These are phyloP conservation scores for Brassica juncea DNA, from an alignment of 345 rosid species.

Conservation along the genomic window DNA sequence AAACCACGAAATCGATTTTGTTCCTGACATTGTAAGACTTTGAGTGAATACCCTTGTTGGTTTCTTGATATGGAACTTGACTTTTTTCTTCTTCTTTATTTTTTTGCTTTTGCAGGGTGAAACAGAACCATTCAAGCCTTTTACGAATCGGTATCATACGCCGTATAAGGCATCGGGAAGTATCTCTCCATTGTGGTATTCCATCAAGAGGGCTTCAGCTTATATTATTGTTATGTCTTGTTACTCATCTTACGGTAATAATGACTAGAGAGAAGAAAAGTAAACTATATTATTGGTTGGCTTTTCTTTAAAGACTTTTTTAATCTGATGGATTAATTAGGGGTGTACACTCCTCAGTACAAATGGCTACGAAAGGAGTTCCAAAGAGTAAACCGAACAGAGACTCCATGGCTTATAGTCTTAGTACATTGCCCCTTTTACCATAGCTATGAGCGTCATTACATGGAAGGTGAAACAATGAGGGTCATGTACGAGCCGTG, in stretches of 20 bases:
- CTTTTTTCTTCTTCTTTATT: too few species aligned
- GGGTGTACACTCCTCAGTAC: slow-evolving; percentile 73
- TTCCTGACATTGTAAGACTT: slow-evolving; percentile 52
- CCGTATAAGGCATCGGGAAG: slow-evolving; percentile 63
- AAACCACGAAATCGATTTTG: slow-evolving; percentile 78
- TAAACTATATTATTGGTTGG: not conserved
- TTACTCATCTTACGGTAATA: slow-evolving; percentile 84
- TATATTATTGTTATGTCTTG: slow-evolving; percentile 77
- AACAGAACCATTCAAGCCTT: slow-evolving; percentile 72
- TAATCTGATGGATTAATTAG: not conserved
- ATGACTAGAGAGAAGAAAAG: not conserved
- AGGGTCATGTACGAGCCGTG: slow-evolving; percentile 76
- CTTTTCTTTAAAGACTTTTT: not conserved
- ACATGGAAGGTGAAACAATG: slow-evolving; percentile 89
- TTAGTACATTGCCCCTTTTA: slow-evolving; percentile 75
- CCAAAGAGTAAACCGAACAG: slow-evolving; percentile 62
- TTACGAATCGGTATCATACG: slow-evolving; percentile 55
- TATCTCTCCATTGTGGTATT: slow-evolving; percentile 78
- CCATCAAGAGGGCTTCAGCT: slow-evolving; percentile 85
- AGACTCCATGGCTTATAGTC: slow-evolving; percentile 88
- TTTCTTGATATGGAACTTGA: not conserved
- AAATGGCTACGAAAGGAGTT: slow-evolving; percentile 72
- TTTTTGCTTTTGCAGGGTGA: slow-evolving; percentile 54
- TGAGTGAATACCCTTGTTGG: not conserved
- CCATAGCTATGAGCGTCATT: slow-evolving; percentile 63